Conservation (phyloP, 345 rosid species). For the Pseudoturritis turrita region DNA sequence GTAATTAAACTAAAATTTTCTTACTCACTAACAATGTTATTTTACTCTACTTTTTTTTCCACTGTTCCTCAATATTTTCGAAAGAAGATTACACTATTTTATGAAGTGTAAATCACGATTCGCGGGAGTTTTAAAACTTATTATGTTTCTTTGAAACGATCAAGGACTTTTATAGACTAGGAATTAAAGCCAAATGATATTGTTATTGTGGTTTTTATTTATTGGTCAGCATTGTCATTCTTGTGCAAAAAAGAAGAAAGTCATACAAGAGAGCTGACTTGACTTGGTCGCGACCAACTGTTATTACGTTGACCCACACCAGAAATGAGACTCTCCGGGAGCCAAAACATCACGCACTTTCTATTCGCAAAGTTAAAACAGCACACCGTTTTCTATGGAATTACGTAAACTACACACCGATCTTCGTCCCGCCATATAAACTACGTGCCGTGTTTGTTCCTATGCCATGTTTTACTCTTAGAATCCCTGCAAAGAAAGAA, state of each 20-base stretch:
- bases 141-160: no score
- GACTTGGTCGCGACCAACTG: constrained; percentile 17
- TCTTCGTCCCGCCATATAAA: neutral
- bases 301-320: neutral
- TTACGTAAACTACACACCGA: neutral
- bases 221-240: neutral
- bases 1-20: no score
- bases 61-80: neutral
- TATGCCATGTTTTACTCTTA: neutral
- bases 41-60: neutral
- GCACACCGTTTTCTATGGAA: neutral
- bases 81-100: neutral
- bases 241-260: neutral
- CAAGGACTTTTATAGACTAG: no score
- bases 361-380: neutral
- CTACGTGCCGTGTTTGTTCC: neutral
- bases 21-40: no score
- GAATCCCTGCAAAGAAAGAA: neutral
- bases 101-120: no score
- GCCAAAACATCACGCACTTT: constrained; percentile 10
- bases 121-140: no score
- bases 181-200: neutral
- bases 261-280: constrained; percentile 8
- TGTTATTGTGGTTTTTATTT: neutral
- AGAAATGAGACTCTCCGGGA: neutral